Conservation (phyloP, 179 eudicot species). For the Nepenthes alata region DNA sequence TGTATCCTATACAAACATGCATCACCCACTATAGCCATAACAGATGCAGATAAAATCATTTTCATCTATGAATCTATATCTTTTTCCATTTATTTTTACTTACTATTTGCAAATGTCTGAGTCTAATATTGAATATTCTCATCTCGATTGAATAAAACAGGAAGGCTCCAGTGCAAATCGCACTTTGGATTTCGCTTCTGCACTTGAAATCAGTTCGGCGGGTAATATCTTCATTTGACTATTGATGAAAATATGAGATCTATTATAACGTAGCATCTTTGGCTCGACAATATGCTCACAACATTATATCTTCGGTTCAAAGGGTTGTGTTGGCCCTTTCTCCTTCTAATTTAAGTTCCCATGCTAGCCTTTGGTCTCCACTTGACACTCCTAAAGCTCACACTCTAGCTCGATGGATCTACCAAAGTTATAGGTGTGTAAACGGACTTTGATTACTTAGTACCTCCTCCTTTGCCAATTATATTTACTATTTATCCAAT, state of each 20-base stretch:
- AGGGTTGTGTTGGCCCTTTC: constrained; percentile 83
- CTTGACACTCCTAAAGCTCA: constrained; percentile 72
- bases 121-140: too few relatives aligned
- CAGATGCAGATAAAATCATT: too few relatives aligned
- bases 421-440: constrained; percentile 55
- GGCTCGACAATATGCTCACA: constrained; percentile 83
- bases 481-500: too few relatives aligned
- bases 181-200: constrained; percentile 87
- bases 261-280: constrained; percentile 60
- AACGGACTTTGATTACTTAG: background rate
- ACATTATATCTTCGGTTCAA: constrained; percentile 71
- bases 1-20: too few relatives aligned
- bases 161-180: constrained; percentile 78
- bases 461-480: background rate
- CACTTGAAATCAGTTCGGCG: constrained; percentile 66
- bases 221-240: constrained; percentile 32
- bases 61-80: too few relatives aligned
- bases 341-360: constrained; percentile 43
- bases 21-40: too few relatives aligned
- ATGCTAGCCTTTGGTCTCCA: constrained; percentile 47
- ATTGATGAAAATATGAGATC: constrained; percentile 45
- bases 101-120: too few relatives aligned
- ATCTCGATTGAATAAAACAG: constrained; percentile 20
- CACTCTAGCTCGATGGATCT: constrained; percentile 74
- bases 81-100: background rate